Conservation (phyloP, 2,329 filamentous ascomycete genomes). For the Trichoderma guizhouense region DNA sequence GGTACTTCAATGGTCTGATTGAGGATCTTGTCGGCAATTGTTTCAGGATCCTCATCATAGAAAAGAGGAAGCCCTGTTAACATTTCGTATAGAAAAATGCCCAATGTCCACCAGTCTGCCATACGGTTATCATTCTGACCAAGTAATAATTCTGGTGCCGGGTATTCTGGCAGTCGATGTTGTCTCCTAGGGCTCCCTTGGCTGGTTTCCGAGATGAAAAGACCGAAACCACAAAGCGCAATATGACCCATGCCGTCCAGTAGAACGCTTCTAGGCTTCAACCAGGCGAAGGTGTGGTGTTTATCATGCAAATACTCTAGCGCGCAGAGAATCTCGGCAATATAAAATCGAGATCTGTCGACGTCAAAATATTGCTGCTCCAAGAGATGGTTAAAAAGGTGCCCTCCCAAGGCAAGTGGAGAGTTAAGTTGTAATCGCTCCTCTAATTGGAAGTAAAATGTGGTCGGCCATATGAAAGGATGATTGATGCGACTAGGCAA, state of each 20-base stretch:
- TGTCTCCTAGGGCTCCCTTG: slow-evolving; percentile 69
- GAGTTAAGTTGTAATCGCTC: slow-evolving; percentile 57
- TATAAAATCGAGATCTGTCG: slow-evolving; percentile 84
- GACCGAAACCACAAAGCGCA: slow-evolving; percentile 82
- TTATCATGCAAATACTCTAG: slow-evolving; percentile 86
- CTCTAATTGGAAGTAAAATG: background rate
- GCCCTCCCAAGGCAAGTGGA: slow-evolving; percentile 86
- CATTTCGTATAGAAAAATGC: slow-evolving; percentile 92
- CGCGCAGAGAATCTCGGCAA: slow-evolving; percentile 81
- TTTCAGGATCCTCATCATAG: slow-evolving; percentile 56
- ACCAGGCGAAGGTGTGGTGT: slow-evolving; percentile 75
- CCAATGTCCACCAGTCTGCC: slow-evolving; percentile 93
- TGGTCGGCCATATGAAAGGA: slow-evolving; percentile 86
- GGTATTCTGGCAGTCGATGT: slow-evolving; percentile 80
- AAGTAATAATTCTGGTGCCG: slow-evolving; percentile 81
- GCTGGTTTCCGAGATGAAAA: slow-evolving; percentile 93
- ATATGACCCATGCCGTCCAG: slow-evolving; percentile 89
- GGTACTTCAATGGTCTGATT: background rate
- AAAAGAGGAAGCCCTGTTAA: slow-evolving; percentile 84
- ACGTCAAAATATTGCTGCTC: slow-evolving; percentile 88
- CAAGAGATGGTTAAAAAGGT: slow-evolving; percentile 85
- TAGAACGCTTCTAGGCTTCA: slow-evolving; percentile 74
- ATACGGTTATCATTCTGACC: slow-evolving; percentile 86
- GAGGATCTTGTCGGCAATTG: background rate
- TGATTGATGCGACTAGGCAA: slow-evolving; percentile 72